Conservation (phyloP, 2,329 filamentous ascomycete genomes). For the Metarhizium brunneum region DNA sequence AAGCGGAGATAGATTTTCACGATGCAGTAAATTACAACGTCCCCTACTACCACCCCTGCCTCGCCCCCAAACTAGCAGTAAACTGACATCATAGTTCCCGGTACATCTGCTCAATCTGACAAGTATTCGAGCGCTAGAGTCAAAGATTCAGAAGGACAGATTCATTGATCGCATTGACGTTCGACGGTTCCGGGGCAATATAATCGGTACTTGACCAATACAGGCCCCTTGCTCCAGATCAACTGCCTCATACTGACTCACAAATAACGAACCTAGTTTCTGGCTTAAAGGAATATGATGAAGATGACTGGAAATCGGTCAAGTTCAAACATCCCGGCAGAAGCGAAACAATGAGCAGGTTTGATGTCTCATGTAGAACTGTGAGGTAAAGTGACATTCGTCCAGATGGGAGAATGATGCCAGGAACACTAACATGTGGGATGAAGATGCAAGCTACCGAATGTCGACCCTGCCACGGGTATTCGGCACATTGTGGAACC, state of each 20-base stretch:
- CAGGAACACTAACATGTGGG: background rate
- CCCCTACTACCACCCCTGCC: background rate
- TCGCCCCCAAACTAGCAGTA: no score
- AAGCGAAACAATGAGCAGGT: constrained; percentile 17
- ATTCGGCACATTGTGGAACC: constrained; percentile 45
- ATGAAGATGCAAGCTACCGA: constrained; percentile 58
- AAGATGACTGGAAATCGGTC: constrained; percentile 61
- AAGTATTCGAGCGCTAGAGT: constrained; percentile 52
- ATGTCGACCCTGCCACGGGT: constrained; percentile 56
- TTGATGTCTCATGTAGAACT: constrained; percentile 55
- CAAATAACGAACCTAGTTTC: constrained; percentile 35
- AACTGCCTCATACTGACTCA: background rate
- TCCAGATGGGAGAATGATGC: background rate
- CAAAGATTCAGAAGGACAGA: constrained; percentile 42
- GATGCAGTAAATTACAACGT: constrained; percentile 47
- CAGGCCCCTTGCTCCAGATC: background rate
- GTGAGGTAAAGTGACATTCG: constrained; percentile 36
- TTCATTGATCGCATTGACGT: constrained; percentile 45
- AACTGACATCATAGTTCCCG: constrained; percentile 43
- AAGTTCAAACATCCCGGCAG: constrained; percentile 35
- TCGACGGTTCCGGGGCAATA: constrained; percentile 61
- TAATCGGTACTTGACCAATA: constrained; percentile 42
- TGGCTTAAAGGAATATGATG: constrained; percentile 54
- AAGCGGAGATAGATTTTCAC: constrained; percentile 58
- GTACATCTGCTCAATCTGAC: constrained; percentile 58